Conservation (phyloP, 345 rosid species). For the Anacardium occidentale region DNA sequence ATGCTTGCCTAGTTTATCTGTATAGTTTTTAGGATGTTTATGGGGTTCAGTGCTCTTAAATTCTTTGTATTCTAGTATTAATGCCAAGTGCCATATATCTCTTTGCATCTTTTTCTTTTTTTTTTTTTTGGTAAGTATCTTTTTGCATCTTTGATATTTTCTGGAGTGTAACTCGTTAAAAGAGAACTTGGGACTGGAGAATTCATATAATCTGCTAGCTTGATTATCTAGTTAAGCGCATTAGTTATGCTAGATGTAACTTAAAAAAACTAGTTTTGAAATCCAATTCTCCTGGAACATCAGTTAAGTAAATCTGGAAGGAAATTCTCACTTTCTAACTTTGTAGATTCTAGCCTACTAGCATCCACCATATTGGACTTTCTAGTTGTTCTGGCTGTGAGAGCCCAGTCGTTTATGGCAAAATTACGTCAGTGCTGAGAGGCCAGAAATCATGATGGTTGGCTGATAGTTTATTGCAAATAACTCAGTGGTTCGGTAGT, state of each 20-base stretch:
- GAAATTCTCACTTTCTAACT: neutral
- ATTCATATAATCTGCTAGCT: too few species aligned
- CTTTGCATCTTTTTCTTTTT: too few species aligned
- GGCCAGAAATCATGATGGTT: neutral
- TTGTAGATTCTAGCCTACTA: neutral
- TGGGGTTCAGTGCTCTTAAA: too few species aligned
- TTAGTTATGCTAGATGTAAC: neutral
- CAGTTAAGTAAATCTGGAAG: neutral
- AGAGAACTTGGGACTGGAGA: too few species aligned
- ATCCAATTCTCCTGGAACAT: neutral
- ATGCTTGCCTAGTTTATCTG: neutral
- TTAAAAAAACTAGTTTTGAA: neutral
- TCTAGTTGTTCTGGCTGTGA: neutral
- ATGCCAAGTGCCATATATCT: too few species aligned
- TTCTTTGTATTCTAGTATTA: too few species aligned
- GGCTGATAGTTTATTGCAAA: neutral
- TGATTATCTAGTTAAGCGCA: neutral
- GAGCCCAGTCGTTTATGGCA: neutral
- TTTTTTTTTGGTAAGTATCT: too few species aligned
- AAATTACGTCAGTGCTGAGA: neutral
- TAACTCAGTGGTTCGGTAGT: neutral
- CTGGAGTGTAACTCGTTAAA: too few species aligned
- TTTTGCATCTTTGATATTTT: too few species aligned
- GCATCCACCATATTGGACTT: neutral
- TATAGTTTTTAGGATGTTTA: neutral